Conservation (phyloP, 2,329 filamentous ascomycete species). For the Aschersonia sp. region DNA sequence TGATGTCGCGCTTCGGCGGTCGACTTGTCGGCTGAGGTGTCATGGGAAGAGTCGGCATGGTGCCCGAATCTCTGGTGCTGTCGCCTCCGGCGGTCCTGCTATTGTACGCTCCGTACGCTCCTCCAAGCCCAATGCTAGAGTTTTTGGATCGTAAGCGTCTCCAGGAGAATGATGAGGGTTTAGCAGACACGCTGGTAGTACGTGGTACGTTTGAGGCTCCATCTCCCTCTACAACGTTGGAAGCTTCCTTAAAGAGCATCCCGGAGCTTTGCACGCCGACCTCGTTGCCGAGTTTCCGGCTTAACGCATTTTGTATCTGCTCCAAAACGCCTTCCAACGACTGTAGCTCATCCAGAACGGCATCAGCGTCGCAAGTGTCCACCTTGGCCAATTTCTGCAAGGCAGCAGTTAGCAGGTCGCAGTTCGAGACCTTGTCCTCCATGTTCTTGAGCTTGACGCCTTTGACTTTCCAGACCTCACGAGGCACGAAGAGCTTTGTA, state of each 20-base stretch:
- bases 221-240: constrained; percentile 30
- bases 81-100: constrained; percentile 11
- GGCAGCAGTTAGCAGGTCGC: constrained; percentile 80
- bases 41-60: constrained; percentile 64
- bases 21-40: constrained; percentile 49
- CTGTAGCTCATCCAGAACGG: constrained; percentile 89
- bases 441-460: constrained; percentile 83
- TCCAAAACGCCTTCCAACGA: constrained; percentile 73
- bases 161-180: constrained; percentile 64
- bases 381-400: constrained; percentile 70
- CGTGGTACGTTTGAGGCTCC: constrained; percentile 28
- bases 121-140: constrained; percentile 48
- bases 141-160: constrained; percentile 81
- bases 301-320: constrained; percentile 60
- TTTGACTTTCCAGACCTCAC: constrained; percentile 87
- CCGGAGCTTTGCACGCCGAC: constrained; percentile 68
- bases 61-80: constrained; percentile 25
- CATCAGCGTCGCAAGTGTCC: constrained; percentile 81
- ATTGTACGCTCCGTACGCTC: constrained; percentile 35
- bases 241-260: constrained; percentile 61
- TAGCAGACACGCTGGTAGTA: constrained; percentile 51
- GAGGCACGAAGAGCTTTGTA: constrained; percentile 78
- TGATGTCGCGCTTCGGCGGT: constrained; percentile 57
- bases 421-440: constrained; percentile 88
- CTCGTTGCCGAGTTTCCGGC: constrained; percentile 82